phyloP scores from a whole-genome alignment of 768 basidiomycete species.

The Amanita brunnescens region DNA sequence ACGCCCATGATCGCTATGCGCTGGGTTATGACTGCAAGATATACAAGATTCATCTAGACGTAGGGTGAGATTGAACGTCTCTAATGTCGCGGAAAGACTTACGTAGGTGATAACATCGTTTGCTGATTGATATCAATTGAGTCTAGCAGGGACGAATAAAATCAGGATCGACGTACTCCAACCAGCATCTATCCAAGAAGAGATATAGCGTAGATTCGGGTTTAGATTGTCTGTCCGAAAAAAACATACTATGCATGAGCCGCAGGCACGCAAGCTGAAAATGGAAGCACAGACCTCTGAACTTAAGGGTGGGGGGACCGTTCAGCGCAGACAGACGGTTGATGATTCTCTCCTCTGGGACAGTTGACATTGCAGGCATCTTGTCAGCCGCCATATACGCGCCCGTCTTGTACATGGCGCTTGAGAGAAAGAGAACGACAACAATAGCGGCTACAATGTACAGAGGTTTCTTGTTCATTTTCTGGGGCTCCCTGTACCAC shows the following conservation, averaged over 20 bases:
- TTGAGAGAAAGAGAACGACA: conserved; percentile 20
- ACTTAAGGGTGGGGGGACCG: conserved; percentile 48
- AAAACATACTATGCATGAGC: neutral
- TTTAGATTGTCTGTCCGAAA: conserved; percentile 58
- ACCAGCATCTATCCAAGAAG: conserved; percentile 70
- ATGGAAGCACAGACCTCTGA: conserved; percentile 36
- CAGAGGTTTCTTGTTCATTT: conserved; percentile 4
- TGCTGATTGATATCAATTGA: conserved; percentile 29
- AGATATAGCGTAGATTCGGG: conserved; percentile 53
- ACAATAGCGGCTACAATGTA: conserved; percentile 20
- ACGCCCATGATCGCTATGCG: conserved; percentile 50
- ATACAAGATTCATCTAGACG: conserved; percentile 44
- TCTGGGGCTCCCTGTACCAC: neutral
- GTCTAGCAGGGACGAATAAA: neutral
- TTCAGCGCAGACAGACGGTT: conserved; percentile 14
- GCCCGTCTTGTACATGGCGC: conserved; percentile 9
- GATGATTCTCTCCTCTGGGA: neutral
- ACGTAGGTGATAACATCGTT: conserved; percentile 76
- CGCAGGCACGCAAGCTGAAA: neutral
- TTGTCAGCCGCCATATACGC: neutral
- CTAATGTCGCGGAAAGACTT: conserved; percentile 11
- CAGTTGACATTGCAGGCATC: neutral
- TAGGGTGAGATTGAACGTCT: neutral
- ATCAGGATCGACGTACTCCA: conserved; percentile 45
- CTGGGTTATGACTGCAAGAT: conserved; percentile 48